A percentile compares a stretch with the other conserved stretches of the same genome.
Conservation (phyloP, 129 eudicot species). For the Centaurea solstitialis region DNA sequence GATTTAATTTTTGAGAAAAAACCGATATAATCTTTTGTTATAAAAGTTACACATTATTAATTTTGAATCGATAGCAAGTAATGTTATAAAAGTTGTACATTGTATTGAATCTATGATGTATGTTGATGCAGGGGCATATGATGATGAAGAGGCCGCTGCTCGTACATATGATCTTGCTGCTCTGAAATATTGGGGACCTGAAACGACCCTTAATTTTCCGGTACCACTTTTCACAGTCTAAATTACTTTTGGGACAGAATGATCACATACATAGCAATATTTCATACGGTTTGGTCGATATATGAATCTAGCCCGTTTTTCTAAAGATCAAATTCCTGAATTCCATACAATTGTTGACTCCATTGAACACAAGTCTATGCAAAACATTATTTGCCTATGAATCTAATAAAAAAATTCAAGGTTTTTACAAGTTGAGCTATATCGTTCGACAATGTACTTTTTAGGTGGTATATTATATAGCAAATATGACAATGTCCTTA, state of each 20-base stretch:
- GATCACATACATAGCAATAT: not conserved
- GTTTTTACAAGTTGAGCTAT: not conserved
- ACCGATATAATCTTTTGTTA: not conserved
- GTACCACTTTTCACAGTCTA: constrained; percentile 28
- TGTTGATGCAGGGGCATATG: constrained; percentile 60
- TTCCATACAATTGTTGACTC: not conserved
- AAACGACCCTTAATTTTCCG: constrained; percentile 63
- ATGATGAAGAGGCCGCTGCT: constrained; percentile 73
- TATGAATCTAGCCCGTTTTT: not conserved
- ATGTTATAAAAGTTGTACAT: not conserved
- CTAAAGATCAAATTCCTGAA: not conserved
- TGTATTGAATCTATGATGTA: not conserved
- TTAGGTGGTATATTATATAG: not conserved
- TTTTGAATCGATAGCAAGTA: not conserved
- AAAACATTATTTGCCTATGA: not conserved
- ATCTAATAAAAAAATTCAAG: too few relatives aligned
- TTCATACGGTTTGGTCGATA: not conserved
- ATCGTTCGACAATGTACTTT: too few relatives aligned
- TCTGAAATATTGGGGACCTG: constrained; percentile 75
- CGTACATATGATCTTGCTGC: constrained; percentile 83
- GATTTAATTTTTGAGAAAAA: not conserved
- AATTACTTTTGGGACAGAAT: not conserved
- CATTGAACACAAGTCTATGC: not conserved
- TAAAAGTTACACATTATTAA: not conserved
- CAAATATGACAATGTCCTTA: not conserved